Evolutionary conservation across 1,284 basidiomycete genomes (phyloP).

Genomic region (Trichosporon sp.): DNA sequence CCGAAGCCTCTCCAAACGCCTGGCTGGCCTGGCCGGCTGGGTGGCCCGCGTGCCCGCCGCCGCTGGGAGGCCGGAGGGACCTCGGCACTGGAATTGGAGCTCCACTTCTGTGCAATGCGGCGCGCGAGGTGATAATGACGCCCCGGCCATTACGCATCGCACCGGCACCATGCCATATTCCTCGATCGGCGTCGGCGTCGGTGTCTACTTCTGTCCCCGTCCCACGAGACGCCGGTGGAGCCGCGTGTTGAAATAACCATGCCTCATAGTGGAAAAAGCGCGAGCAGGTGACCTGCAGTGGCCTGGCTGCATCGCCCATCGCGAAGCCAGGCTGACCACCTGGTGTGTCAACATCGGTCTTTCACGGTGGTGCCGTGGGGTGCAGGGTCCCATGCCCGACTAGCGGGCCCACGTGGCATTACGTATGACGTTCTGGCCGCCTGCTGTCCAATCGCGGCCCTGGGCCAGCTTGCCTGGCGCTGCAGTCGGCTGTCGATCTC

Average conservation of each 20-base stretch:
- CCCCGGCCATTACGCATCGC: background rate
- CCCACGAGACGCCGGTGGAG: background rate
- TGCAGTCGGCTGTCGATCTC: background rate
- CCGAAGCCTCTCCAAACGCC: no score
- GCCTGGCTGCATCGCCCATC: background rate
- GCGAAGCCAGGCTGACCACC: background rate
- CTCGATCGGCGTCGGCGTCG: background rate
- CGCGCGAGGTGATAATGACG: background rate
- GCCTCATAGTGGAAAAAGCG: background rate
- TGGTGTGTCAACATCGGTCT: background rate
- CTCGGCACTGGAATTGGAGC: background rate
- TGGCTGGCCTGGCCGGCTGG: no score
- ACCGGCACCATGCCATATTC: background rate
- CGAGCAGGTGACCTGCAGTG: background rate
- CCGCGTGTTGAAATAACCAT: background rate
- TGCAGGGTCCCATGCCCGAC: background rate
- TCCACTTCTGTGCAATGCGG: background rate
- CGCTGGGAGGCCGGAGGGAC: no score
- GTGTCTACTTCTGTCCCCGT: background rate
- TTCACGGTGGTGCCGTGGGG: background rate
- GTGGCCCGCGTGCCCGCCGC: no score
- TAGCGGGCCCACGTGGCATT: background rate
- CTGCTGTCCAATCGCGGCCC: no score
- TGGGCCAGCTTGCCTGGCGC: no score
- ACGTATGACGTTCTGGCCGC: background rate